These are phyloP conservation scores for Fusarium veterinarium DNA, from an alignment of 2,329 filamentous ascomycete species.

Conservation along the genomic window DNA sequence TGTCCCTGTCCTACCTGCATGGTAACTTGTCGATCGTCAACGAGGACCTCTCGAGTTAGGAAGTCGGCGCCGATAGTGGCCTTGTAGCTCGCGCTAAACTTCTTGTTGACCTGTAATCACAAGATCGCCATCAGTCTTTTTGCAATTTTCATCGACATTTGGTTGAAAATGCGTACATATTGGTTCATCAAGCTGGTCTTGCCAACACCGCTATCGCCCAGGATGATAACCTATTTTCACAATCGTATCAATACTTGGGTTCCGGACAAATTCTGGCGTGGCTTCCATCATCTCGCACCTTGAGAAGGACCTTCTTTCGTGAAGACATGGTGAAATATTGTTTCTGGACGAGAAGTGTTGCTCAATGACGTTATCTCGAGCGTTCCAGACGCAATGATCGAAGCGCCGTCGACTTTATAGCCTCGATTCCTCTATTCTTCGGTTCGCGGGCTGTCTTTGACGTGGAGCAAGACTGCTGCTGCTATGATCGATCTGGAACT, in stretches of 20 bases:
- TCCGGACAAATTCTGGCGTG: not conserved
- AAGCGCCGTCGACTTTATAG: conserved; percentile 18
- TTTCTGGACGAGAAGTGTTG: conserved; percentile 30
- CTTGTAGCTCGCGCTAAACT: conserved; percentile 99
- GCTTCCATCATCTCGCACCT: conserved; percentile 64
- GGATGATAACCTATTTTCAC: conserved; percentile 86
- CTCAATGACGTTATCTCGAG: conserved; percentile 49
- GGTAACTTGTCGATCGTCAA: conserved; percentile 96
- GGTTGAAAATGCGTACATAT: conserved; percentile 79
- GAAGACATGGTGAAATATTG: conserved; percentile 71
- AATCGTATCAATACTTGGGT: conserved; percentile 27
- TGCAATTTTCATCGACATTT: not conserved
- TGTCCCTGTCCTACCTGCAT: conserved; percentile 79
- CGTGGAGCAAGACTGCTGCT: not conserved
- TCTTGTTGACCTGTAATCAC: conserved; percentile 90
- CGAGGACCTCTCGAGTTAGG: conserved; percentile 95
- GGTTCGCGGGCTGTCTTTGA: not conserved
- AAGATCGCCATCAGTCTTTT: conserved; percentile 22
- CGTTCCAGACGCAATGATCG: conserved; percentile 36
- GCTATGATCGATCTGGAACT: conserved; percentile 4
- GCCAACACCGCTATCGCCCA: conserved; percentile 97
- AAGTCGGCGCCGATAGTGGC: conserved; percentile 99
- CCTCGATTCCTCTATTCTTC: not conserved
- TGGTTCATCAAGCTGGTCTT: conserved; percentile 99
- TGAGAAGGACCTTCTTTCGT: conserved; percentile 90